Evolutionary conservation across 768 basidiomycete species (phyloP).

Genomic region (Lentinula lateritia): DNA sequence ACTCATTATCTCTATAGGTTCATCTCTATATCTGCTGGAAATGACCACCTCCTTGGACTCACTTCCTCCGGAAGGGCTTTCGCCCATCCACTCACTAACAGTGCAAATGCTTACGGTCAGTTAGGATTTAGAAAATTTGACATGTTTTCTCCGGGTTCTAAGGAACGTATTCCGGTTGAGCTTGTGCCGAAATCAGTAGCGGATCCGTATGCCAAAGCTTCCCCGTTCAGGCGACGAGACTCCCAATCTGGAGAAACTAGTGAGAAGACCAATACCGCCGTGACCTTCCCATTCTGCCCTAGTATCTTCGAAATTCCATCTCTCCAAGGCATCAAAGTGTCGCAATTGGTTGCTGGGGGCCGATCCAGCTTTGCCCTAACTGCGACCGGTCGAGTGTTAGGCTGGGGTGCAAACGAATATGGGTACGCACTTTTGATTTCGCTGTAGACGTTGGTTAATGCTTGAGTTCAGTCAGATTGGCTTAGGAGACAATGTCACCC

Average conservation of each 20-base stretch:
- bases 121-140: conserved; percentile 69
- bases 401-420: conserved; percentile 86
- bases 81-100: conserved; percentile 65
- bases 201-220: conserved; percentile 44
- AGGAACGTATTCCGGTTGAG: conserved; percentile 40
- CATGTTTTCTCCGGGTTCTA: conserved; percentile 19
- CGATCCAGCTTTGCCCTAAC: conserved; percentile 74
- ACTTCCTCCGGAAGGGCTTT: conserved; percentile 75
- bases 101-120: conserved; percentile 79
- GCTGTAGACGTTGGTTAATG: neutral
- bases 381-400: conserved; percentile 64
- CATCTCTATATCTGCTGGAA: conserved; percentile 66
- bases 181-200: conserved; percentile 51
- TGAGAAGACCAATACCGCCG: conserved; percentile 16
- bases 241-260: conserved; percentile 27
- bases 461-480: conserved; percentile 64
- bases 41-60: conserved; percentile 65
- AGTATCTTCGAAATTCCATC: conserved; percentile 74
- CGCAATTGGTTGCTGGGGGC: conserved; percentile 67
- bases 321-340: conserved; percentile 55
- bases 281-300: conserved; percentile 61
- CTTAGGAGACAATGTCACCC: conserved; percentile 54
- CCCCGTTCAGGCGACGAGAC: conserved; percentile 31
- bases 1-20: conserved; percentile 41
- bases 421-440: conserved; percentile 41